Evolutionary conservation across 2,329 filamentous ascomycete species (phyloP).

Genomic region (Corniculantispora saksenae): DNA sequence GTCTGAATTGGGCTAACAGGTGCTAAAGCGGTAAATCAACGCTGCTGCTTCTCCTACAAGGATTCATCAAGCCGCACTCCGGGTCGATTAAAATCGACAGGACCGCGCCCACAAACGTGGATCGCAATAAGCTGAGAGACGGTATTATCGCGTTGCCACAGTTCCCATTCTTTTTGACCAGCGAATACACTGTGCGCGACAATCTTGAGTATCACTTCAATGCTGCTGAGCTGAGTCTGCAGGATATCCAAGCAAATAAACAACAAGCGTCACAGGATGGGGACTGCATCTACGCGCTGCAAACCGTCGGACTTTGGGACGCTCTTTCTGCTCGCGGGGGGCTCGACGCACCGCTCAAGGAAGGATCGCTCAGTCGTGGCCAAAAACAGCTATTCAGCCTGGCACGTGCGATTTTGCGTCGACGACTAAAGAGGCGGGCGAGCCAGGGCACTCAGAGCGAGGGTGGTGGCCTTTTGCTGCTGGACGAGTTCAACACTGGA

Average conservation of each 20-base stretch:
- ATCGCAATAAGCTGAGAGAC: slow-evolving; percentile 4
- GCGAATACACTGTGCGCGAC: slow-evolving; percentile 10
- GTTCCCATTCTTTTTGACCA: slow-evolving; percentile 9
- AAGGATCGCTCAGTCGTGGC: slow-evolving; percentile 16
- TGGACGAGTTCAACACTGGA: slow-evolving; percentile 28
- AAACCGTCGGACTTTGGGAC: slow-evolving; percentile 13
- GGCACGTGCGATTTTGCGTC: slow-evolving; percentile 17
- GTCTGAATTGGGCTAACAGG: background rate
- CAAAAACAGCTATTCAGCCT: slow-evolving; percentile 21
- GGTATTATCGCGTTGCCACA: slow-evolving; percentile 2
- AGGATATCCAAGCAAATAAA: background rate
- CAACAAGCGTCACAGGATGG: background rate
- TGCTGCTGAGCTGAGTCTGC: background rate
- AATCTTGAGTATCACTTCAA: slow-evolving; percentile 13
- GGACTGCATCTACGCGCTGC: slow-evolving; percentile 10
- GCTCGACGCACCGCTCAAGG: slow-evolving; percentile 10
- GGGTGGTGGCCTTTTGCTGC: background rate
- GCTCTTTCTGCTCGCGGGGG: slow-evolving; percentile 1
- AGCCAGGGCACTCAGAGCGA: background rate
- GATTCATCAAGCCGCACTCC: background rate
- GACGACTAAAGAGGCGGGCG: background rate
- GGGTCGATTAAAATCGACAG: background rate
- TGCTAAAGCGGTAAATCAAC: slow-evolving; percentile 7
- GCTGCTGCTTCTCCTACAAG: slow-evolving; percentile 4
- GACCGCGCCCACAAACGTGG: background rate